phyloP scores from a whole-genome alignment of 2,329 filamentous ascomycete genomes.

The Aspergillus ibericus region DNA sequence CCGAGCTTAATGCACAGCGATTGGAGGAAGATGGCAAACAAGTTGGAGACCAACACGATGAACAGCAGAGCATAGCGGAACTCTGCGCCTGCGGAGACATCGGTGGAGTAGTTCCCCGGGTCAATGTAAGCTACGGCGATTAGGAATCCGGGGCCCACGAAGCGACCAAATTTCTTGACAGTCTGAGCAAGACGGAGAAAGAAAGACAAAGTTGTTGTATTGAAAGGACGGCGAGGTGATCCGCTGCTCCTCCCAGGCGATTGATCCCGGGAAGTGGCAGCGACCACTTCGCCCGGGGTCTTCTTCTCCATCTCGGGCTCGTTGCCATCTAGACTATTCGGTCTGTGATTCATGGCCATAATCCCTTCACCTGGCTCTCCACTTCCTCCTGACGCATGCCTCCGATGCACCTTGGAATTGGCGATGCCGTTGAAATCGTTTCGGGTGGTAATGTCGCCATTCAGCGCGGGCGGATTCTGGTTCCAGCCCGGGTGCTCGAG shows the following conservation, averaged over 20 bases:
- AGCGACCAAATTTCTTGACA: slow-evolving; percentile 43
- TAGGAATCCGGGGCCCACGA: slow-evolving; percentile 50
- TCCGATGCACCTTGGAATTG: slow-evolving; percentile 56
- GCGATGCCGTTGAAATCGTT: slow-evolving; percentile 63
- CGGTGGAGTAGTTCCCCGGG: slow-evolving; percentile 52
- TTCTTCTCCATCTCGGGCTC: slow-evolving; percentile 25
- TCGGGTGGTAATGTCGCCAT: slow-evolving; percentile 61
- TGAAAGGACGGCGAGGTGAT: slow-evolving; percentile 33
- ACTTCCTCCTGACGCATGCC: slow-evolving; percentile 28
- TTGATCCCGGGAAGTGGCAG: slow-evolving; percentile 29
- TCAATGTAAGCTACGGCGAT: slow-evolving; percentile 53
- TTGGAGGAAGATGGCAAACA: slow-evolving; percentile 51
- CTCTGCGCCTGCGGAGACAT: slow-evolving; percentile 49
- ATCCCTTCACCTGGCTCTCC: slow-evolving; percentile 25
- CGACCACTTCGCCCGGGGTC: slow-evolving; percentile 29
- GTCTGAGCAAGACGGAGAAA: slow-evolving; percentile 26
- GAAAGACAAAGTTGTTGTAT: slow-evolving; percentile 17
- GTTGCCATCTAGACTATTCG: slow-evolving; percentile 21
- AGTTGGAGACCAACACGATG: slow-evolving; percentile 49
- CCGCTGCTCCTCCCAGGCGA: slow-evolving; percentile 31
- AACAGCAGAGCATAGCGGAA: slow-evolving; percentile 49
- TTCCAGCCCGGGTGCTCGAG: slow-evolving; percentile 57
- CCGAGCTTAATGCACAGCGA: slow-evolving; percentile 61
- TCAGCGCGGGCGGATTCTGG: slow-evolving; percentile 60
- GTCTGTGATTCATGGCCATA: slow-evolving; percentile 22